Conservation (phyloP, 768 basidiomycete species). For the Leccinellum albellum region DNA sequence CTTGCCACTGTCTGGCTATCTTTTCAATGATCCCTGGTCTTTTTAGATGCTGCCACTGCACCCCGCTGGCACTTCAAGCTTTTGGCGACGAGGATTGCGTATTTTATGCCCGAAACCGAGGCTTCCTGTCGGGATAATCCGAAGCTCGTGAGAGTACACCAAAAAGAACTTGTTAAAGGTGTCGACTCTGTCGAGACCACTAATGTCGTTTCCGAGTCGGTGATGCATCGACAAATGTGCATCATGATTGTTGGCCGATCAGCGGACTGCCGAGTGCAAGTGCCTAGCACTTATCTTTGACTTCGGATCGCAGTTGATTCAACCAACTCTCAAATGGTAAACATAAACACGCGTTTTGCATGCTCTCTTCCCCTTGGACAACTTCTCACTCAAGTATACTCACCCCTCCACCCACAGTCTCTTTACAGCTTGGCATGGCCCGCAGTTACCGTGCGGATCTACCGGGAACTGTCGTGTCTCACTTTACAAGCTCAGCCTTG, state of each 20-base stretch:
- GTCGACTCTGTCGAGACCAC: neutral
- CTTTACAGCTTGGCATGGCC: neutral
- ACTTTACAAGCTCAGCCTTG: neutral
- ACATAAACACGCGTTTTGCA: slow-evolving; percentile 6
- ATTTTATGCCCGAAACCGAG: no score
- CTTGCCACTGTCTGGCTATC: no score
- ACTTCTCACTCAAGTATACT: neutral
- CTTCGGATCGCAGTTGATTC: neutral
- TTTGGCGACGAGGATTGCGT: no score
- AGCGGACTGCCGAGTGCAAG: neutral
- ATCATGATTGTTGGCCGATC: neutral
- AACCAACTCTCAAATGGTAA: neutral
- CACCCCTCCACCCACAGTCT: neutral
- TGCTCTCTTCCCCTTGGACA: slow-evolving; percentile 1
- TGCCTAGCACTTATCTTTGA: neutral
- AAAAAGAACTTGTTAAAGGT: neutral
- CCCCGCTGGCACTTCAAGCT: no score
- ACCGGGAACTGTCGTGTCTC: neutral
- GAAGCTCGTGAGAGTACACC: neutral
- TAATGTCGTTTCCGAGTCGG: neutral
- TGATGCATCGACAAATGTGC: neutral
- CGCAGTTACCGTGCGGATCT: neutral
- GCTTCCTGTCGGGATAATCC: neutral
- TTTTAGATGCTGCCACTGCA: no score
- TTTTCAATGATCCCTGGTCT: no score